Evolutionary conservation across 2,329 filamentous ascomycete species (phyloP).

Genomic region (Neofusicoccum sp.): DNA sequence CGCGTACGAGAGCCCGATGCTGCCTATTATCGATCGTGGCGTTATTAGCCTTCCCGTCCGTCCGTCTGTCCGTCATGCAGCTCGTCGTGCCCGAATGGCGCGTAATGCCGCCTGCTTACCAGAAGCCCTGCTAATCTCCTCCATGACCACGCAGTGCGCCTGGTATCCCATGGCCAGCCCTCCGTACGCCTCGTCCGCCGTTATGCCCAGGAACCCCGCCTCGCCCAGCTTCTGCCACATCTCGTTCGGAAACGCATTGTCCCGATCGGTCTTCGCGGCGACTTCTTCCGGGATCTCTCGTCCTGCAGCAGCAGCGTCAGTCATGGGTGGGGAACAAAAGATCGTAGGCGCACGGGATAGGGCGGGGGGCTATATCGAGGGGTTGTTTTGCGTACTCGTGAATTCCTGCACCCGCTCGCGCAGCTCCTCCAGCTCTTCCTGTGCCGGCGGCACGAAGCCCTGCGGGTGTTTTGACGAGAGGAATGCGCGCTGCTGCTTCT

Average conservation of each 20-base stretch:
- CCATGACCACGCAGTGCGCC: conserved; percentile 93
- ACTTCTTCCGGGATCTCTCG: conserved; percentile 85
- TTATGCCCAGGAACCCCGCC: conserved; percentile 88
- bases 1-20: conserved; percentile 87
- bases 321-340: background rate
- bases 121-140: conserved; percentile 88
- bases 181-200: conserved; percentile 88
- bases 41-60: conserved; percentile 18
- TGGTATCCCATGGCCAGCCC: conserved; percentile 93
- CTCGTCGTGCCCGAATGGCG: background rate
- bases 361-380: background rate
- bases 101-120: conserved; percentile 44
- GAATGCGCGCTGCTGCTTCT: conserved; percentile 8
- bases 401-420: conserved; percentile 88
- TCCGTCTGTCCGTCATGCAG: background rate
- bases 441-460: conserved; percentile 68
- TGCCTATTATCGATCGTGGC: conserved; percentile 39
- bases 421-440: conserved; percentile 76
- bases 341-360: background rate
- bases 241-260: conserved; percentile 83
- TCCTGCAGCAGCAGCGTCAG: conserved; percentile 44
- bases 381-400: conserved; percentile 51
- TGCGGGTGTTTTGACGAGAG: conserved; percentile 61
- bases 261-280: conserved; percentile 78
- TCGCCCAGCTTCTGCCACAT: conserved; percentile 96